phyloP scores from a whole-genome alignment of 2,329 filamentous ascomycete species.

The Diaporthe citri region DNA sequence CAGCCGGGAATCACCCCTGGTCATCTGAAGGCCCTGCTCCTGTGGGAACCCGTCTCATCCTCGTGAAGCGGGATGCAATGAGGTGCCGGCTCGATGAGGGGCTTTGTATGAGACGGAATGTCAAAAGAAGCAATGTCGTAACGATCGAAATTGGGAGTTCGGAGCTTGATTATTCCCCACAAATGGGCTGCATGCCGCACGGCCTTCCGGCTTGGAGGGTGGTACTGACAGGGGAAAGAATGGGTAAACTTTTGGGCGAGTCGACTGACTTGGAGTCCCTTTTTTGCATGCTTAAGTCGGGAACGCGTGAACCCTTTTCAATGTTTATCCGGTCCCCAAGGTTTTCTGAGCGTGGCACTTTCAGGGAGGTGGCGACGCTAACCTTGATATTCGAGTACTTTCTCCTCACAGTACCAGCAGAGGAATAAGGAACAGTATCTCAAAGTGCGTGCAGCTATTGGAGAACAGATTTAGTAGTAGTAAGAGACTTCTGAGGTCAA shows the following conservation, averaged over 20 bases:
- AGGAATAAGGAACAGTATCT: not conserved
- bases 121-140: not conserved
- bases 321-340: not conserved
- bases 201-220: not conserved
- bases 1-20: slow-evolving; percentile 30
- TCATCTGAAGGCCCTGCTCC: slow-evolving; percentile 33
- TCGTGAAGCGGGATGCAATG: not conserved
- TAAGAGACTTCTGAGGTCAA: not conserved
- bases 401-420: not conserved
- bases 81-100: not conserved
- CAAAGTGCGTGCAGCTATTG: not conserved
- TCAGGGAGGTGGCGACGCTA: not conserved
- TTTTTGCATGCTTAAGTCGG: not conserved
- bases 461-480: not conserved
- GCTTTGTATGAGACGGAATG: not conserved
- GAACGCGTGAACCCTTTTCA: not conserved
- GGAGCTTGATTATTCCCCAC: slow-evolving; percentile 18
- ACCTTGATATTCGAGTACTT: not conserved
- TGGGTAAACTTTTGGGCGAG: not conserved
- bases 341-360: not conserved
- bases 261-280: not conserved
- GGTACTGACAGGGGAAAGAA: not conserved
- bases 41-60: slow-evolving; percentile 32
- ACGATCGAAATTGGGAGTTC: not conserved
- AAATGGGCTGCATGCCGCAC: slow-evolving; percentile 5